Evolutionary conservation across 169 alveolate species (phyloP).

Genomic region (Perkinsus olseni): DNA sequence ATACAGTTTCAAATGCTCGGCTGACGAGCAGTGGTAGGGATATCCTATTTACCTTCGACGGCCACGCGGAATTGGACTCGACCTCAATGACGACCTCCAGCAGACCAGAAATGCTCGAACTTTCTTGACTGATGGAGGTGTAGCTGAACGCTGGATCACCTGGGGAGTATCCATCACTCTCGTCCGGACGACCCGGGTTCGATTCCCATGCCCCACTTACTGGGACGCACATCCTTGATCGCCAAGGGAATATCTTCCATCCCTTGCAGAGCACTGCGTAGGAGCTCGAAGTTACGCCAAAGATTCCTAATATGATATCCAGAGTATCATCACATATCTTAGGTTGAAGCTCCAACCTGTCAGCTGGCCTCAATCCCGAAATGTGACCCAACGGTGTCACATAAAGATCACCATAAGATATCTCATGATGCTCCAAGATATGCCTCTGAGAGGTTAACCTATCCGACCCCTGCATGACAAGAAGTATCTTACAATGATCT

Average conservation of each 20-base stretch:
- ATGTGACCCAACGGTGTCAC: background rate
- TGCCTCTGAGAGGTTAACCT: background rate
- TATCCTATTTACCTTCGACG: background rate
- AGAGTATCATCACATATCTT: background rate
- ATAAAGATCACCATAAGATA: background rate
- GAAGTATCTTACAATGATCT: background rate
- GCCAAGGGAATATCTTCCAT: background rate
- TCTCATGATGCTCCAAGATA: background rate
- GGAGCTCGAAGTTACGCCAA: background rate
- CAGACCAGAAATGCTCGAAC: background rate
- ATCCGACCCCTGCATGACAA: background rate
- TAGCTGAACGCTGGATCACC: slow-evolving; percentile 1
- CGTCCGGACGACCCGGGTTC: background rate
- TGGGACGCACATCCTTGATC: background rate
- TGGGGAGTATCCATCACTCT: background rate
- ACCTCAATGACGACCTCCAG: background rate
- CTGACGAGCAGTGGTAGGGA: too few species aligned
- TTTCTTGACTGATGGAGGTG: background rate
- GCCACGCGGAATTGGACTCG: background rate
- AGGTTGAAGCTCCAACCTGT: background rate
- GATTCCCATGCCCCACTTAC: background rate
- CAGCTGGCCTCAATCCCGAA: background rate
- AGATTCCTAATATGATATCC: background rate
- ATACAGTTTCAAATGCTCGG: too few species aligned
- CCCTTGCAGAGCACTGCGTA: background rate